Conservation (phyloP, 257 asterid genomes). For the Pogostemon cablin region DNA sequence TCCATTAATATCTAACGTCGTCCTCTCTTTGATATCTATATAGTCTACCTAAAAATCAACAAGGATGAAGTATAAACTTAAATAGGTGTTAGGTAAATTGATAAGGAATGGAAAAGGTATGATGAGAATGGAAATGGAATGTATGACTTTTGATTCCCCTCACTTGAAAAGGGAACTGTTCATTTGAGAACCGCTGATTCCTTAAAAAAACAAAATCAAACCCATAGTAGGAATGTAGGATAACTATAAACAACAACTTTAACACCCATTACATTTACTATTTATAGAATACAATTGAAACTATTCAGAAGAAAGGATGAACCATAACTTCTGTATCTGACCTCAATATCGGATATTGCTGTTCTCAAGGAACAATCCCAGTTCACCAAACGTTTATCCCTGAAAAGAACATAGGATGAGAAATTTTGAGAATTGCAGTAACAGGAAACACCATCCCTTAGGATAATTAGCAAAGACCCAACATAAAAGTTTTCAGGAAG, state of each 20-base stretch:
- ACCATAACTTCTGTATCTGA: constrained; percentile 32
- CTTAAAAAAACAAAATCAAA: no score
- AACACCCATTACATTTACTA: no score
- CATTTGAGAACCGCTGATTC: no score
- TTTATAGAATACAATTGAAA: constrained; percentile 12
- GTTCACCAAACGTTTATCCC: constrained; percentile 91
- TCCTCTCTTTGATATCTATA: constrained; percentile 76
- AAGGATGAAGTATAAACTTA: constrained; percentile 27
- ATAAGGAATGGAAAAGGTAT: no score
- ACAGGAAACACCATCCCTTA: constrained; percentile 15
- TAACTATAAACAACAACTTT: no score
- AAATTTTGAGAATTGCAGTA: constrained; percentile 14
- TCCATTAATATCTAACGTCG: constrained; percentile 68
- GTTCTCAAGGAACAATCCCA: constrained; percentile 94
- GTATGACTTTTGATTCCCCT: no score
- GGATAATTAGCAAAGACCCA: constrained; percentile 11
- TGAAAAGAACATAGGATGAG: constrained; percentile 35
- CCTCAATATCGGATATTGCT: constrained; percentile 98
- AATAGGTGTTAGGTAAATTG: no score
- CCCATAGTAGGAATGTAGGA: no score
- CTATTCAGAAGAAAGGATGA: constrained; percentile 18
- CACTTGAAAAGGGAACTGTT: no score
- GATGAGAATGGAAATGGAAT: no score
- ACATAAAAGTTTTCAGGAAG: background rate
- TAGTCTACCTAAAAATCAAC: constrained; percentile 67